Percentiles rank a stretch among this genome's conserved stretches.
Evolutionary conservation across 345 rosid species (phyloP).

Genomic region (Camelina sativa): DNA sequence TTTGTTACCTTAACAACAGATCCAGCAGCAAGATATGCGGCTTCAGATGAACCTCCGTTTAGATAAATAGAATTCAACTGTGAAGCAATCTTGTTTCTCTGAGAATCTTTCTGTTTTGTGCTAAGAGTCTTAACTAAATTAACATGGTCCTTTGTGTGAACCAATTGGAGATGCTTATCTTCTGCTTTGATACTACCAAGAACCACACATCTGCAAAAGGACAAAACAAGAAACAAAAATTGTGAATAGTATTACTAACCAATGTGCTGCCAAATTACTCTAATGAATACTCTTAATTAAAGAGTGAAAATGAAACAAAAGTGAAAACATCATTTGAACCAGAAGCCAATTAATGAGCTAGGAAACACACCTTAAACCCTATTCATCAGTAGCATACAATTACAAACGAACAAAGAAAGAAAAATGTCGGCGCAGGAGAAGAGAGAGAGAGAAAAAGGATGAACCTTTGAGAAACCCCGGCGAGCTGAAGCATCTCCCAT

Average conservation of each 20-base stretch:
- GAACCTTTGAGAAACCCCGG: constrained; percentile 70
- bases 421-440: background rate
- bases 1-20: constrained; percentile 77
- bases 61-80: constrained; percentile 76
- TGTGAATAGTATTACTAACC: background rate
- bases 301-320: constrained; percentile 6
- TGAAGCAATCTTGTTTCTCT: constrained; percentile 60
- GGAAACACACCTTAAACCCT: background rate
- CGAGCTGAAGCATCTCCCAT: constrained; percentile 71
- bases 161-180: constrained; percentile 59
- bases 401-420: background rate
- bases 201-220: constrained; percentile 68
- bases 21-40: constrained; percentile 90
- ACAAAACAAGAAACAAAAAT: constrained; percentile 20
- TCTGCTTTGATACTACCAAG: constrained; percentile 67
- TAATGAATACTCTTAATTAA: background rate
- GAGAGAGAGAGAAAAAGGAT: constrained; percentile 5
- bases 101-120: constrained; percentile 58
- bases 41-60: constrained; percentile 81
- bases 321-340: too few relatives aligned
- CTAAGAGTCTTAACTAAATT: constrained; percentile 66
- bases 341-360: background rate
- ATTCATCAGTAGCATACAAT: background rate
- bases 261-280: constrained; percentile 7
- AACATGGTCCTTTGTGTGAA: constrained; percentile 72